Conservation (phyloP, 805 yeast species). For the Candida vartiovaarae region DNA sequence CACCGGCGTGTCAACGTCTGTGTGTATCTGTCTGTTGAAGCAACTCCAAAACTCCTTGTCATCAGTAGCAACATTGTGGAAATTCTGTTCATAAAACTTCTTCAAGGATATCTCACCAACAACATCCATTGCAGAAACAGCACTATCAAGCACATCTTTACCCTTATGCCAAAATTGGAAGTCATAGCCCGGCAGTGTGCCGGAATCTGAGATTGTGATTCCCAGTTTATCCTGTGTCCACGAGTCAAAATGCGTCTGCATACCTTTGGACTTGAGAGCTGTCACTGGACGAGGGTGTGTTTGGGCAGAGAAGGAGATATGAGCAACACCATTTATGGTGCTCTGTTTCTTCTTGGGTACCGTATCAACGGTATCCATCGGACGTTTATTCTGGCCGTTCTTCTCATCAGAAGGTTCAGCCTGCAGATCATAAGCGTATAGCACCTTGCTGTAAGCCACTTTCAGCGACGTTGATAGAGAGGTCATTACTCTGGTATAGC, state of each 20-base stretch:
- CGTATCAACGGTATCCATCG: constrained; percentile 1
- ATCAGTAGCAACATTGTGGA: not conserved
- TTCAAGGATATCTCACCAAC: too few species aligned
- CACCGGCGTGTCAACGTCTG: constrained; percentile 32
- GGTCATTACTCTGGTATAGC: constrained; percentile 63
- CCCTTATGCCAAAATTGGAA: constrained; percentile 38
- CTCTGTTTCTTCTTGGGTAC: not conserved
- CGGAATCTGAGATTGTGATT: constrained; percentile 27
- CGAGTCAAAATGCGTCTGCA: constrained; percentile 41
- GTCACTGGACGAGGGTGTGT: constrained; percentile 41
- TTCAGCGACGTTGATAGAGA: constrained; percentile 63
- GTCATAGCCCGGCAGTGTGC: constrained; percentile 35
- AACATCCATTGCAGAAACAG: too few species aligned
- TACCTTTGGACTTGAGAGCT: constrained; percentile 42
- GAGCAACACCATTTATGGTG: constrained; percentile 23
- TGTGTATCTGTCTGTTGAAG: constrained; percentile 26
- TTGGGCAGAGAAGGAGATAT: constrained; percentile 38
- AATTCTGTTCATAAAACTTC: too few species aligned
- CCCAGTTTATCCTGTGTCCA: constrained; percentile 37
- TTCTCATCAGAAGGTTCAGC: constrained; percentile 7
- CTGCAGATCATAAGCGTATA: constrained; percentile 26
- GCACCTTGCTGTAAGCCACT: constrained; percentile 44
- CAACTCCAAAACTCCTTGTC: constrained; percentile 14
- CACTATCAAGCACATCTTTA: constrained; percentile 30
- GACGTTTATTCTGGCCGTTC: constrained; percentile 11